These are phyloP conservation scores for Microsporum ferrugineum DNA, from an alignment of 2,329 filamentous ascomycete genomes.

Conservation along the genomic window DNA sequence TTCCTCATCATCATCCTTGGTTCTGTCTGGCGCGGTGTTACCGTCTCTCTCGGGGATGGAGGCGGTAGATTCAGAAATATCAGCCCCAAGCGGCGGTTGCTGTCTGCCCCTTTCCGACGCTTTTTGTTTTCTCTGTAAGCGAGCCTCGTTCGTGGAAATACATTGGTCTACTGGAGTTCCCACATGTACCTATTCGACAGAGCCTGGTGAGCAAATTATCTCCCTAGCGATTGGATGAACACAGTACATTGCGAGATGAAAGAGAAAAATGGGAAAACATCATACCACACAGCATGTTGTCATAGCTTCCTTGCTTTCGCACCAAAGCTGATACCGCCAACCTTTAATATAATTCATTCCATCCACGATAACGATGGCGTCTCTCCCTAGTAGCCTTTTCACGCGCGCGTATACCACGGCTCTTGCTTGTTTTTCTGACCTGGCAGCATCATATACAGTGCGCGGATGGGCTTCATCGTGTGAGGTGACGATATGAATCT, in stretches of 20 bases:
- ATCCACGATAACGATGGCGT: constrained; percentile 52
- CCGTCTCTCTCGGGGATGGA: neutral
- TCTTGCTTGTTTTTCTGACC: constrained; percentile 52
- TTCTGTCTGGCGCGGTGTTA: neutral
- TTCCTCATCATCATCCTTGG: constrained; percentile 20
- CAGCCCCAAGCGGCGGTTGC: neutral
- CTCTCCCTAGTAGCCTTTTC: constrained; percentile 46
- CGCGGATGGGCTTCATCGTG: constrained; percentile 36
- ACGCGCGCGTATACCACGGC: constrained; percentile 51
- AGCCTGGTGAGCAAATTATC: neutral
- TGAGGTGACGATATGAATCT: constrained; percentile 30
- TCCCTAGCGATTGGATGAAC: neutral
- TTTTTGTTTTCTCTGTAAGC: constrained; percentile 16
- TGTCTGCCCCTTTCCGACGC: constrained; percentile 3
- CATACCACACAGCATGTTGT: constrained; percentile 52
- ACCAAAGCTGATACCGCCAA: constrained; percentile 56
- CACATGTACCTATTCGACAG: constrained; percentile 40
- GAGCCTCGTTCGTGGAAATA: constrained; percentile 41
- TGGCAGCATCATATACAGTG: constrained; percentile 45
- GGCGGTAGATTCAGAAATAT: neutral
- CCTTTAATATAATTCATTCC: constrained; percentile 59
- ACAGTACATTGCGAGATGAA: no score
- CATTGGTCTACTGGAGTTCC: constrained; percentile 47
- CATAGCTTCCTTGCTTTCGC: constrained; percentile 52
- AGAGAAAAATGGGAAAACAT: constrained; percentile 5